A percentile compares a stretch with the other conserved stretches of the same genome.
Evolutionary conservation across 2,329 filamentous ascomycete species (phyloP).

Genomic region (Colletotrichum neosansevieriae): DNA sequence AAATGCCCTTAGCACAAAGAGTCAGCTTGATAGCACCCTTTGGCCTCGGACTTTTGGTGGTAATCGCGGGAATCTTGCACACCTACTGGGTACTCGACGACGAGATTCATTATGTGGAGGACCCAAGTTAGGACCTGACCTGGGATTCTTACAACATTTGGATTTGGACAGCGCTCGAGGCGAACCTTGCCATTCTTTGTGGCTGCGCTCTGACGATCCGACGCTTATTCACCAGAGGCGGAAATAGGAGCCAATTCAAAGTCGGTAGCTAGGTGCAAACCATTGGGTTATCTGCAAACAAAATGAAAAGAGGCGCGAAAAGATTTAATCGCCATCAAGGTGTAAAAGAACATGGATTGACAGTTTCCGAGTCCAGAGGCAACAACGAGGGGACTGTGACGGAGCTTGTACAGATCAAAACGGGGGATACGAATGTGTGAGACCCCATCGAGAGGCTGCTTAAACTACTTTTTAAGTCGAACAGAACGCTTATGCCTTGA

Average conservation of each 20-base stretch:
- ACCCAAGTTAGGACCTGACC: constrained; percentile 54
- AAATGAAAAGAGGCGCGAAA: neutral
- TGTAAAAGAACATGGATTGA: neutral
- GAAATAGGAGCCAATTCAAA: neutral
- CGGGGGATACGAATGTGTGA: too few species aligned
- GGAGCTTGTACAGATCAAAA: neutral
- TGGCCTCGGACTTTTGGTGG: constrained; percentile 52
- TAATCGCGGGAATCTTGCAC: constrained; percentile 52
- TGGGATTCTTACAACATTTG: constrained; percentile 56
- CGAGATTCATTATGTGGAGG: constrained; percentile 41
- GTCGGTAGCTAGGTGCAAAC: constrained; percentile 6
- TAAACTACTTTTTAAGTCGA: too few species aligned
- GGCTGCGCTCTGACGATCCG: constrained; percentile 45
- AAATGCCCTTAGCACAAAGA: constrained; percentile 50
- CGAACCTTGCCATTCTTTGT: constrained; percentile 56
- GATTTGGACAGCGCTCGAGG: constrained; percentile 58
- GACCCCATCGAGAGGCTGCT: too few species aligned
- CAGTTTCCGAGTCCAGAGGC: neutral
- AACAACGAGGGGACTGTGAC: neutral
- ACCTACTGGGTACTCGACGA: constrained; percentile 53
- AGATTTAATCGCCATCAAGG: neutral
- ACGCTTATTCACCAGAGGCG: neutral
- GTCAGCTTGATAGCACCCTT: constrained; percentile 53
- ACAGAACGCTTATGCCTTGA: too few species aligned
- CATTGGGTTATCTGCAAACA: neutral